Evolutionary conservation across 208 protist species (phyloP), one percentile per base, ranked within the genome.

Genomic region (Acanthamoeba castellanii): DNA sequence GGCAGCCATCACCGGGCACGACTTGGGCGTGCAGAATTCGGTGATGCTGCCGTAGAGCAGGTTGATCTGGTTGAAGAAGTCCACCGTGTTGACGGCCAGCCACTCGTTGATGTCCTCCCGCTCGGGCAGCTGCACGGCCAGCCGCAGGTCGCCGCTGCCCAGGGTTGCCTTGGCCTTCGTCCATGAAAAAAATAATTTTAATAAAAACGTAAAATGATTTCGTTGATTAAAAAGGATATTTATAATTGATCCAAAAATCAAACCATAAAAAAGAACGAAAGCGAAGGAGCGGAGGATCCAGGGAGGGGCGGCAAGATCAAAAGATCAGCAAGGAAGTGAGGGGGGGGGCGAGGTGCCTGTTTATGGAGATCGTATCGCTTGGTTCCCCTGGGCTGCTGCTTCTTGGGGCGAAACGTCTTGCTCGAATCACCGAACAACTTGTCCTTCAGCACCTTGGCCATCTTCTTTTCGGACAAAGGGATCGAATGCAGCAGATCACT

Each of bases 21-120:
- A 98, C 57, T 97, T 96, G 50, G 94, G 92, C 9, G 99, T 99
- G 97, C 99, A 99, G 96, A 99, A 99, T 96, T 99, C 99, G 27
- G 99, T 99, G 84, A 99, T 98, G 6, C 18, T 76, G 93, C 99
- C 99, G 96, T 99, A 99, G 14, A 99, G 96, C 64, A 99, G 97
- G 94, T 99, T 99, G 1, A 99, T 99, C 88, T 99, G 99, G 97
- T 99, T 99, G 97, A 99, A 99, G 95, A 99, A 99, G 94, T 99
- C 99, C 13, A 99, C 98, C 5, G 99, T 99, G 96, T 99, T 98
- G 9, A 99, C 98, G 6, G 99, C 99, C 18, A 99, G 97, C 99
- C 99, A 99, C 95, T 99, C 98, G 95, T 99, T 98, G 25, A 99
- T 76, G 92, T 99, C 98, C 76, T 99, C 99, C 22, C 99, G 98